Evolutionary conservation across 495 filamentous ascomycete genomes (phyloP).

Genomic region (Neurospora intermedia): DNA sequence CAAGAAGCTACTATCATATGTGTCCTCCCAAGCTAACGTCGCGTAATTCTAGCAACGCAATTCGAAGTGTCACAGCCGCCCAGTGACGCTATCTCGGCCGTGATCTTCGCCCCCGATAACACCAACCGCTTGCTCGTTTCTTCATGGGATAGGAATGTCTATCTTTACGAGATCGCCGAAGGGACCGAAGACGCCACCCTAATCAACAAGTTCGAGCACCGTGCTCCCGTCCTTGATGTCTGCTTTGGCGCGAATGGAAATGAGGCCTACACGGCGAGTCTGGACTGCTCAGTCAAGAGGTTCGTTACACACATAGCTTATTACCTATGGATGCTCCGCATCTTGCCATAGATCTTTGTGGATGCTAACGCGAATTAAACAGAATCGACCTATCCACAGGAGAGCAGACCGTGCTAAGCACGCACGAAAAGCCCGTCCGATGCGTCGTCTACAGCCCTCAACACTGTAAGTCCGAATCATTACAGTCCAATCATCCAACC

Average conservation of each 20-base stretch:
- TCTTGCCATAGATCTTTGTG: neutral
- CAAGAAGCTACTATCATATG: neutral
- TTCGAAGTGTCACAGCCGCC: conserved; percentile 67
- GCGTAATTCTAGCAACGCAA: conserved; percentile 39
- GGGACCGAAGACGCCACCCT: conserved; percentile 50
- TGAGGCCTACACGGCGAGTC: conserved; percentile 72
- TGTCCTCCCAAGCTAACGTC: neutral
- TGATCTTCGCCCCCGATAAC: conserved; percentile 66
- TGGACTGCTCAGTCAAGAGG: conserved; percentile 79
- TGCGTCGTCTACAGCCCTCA: conserved; percentile 70
- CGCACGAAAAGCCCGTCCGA: conserved; percentile 68
- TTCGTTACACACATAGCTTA: conserved; percentile 19
- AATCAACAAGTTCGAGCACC: conserved; percentile 64
- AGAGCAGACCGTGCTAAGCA: conserved; percentile 62
- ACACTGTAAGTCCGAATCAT: conserved; percentile 42
- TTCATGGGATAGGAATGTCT: conserved; percentile 90
- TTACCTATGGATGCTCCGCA: neutral
- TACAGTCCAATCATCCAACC: neutral
- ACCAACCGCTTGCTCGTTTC: conserved; percentile 69
- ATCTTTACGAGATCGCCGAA: conserved; percentile 64
- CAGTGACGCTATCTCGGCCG: conserved; percentile 75
- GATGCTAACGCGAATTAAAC: neutral
- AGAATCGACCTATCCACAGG: conserved; percentile 67
- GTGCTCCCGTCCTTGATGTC: conserved; percentile 78
- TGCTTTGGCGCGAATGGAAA: conserved; percentile 77